Evolutionary conservation across 768 basidiomycete species (phyloP), one percentile per base, ranked within the genome.

Genomic region (Agaricus blazei): DNA sequence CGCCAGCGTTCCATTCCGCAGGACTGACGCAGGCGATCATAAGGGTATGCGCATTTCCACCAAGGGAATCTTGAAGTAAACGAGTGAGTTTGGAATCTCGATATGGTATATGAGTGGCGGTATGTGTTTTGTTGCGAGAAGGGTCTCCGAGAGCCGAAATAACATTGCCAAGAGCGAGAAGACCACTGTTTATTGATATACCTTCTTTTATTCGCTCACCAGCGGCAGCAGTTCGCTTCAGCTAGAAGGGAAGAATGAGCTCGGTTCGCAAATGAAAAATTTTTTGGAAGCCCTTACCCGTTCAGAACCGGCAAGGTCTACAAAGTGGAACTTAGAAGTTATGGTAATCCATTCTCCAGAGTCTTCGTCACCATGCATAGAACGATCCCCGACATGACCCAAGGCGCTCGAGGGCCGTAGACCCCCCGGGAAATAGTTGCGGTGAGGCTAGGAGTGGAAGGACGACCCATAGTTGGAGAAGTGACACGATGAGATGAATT

Each of bases 11-110:
- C 84, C 85, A 96, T 70, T 99, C 97, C 1, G 93, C 91, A 12
- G 93, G 89, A 63, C 93, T 95, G 58, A 97, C 91, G 68, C 96
- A 99, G 15, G 97, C 97, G 59, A 99, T 93, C 97, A 99, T 99
- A 62, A 98, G 85, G 9, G 97, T 98, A 63, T 96, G 90, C 1
- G 96, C 88, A 71, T 98, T 99, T 44, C 97, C 97, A 37, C 97
- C 97, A 9, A 99, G 82, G 9, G 93, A 96, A 68, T 98, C 95
- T 85, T 97, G 93, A 3, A 97, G 75, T 45, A 97, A 81, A 37
- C 96, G 88, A 4, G 96, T 98, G 63, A 98, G 88, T 70, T 98
- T 99, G 11, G 95, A 98, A 71, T 98, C 97, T 48, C 97, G 93
- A 69, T 99, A 99, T 9, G 97, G 97, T 56, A 99, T 80, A 71